A percentile compares a stretch with the other conserved stretches of the same genome.
Conservation (phyloP, 495 filamentous ascomycete species). For the Endocarpon pusillum region DNA sequence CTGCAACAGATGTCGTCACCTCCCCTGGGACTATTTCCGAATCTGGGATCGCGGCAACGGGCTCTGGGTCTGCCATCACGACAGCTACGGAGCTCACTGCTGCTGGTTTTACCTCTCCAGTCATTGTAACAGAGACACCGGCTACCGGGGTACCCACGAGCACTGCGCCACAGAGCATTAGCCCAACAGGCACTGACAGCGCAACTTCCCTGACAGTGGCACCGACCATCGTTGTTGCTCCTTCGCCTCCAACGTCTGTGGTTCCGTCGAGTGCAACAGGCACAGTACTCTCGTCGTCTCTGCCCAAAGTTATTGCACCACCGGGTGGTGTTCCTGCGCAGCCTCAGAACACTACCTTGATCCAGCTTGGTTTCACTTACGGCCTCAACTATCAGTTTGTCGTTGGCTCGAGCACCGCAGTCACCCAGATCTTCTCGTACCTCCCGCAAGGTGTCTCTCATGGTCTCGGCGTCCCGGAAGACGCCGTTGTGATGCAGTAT, state of each 20-base stretch:
- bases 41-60: constrained; percentile 3
- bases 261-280: constrained; percentile 12
- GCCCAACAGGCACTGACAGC: constrained; percentile 9
- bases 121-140: constrained; percentile 6
- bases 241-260: constrained; percentile 15
- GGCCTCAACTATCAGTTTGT: constrained; percentile 73
- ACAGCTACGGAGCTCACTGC: background rate
- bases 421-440: constrained; percentile 73
- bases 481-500: constrained; percentile 46
- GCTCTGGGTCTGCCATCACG: constrained; percentile 1
- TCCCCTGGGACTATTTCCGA: constrained; percentile 2
- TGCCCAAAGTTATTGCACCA: constrained; percentile 65
- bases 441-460: constrained; percentile 60
- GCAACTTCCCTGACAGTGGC: constrained; percentile 9
- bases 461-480: constrained; percentile 33
- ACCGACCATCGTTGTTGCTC: constrained; percentile 16
- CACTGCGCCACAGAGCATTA: constrained; percentile 13
- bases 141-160: constrained; percentile 11
- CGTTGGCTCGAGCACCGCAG: constrained; percentile 45
- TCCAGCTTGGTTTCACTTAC: constrained; percentile 74
- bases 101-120: constrained; percentile 1
- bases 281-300: constrained; percentile 35
- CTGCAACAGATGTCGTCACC: constrained; percentile 4
- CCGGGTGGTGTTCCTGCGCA: constrained; percentile 28
- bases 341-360: constrained; percentile 46